Evolutionary conservation across 169 alveolate species (phyloP).

Genomic region (Theileria sp.): DNA sequence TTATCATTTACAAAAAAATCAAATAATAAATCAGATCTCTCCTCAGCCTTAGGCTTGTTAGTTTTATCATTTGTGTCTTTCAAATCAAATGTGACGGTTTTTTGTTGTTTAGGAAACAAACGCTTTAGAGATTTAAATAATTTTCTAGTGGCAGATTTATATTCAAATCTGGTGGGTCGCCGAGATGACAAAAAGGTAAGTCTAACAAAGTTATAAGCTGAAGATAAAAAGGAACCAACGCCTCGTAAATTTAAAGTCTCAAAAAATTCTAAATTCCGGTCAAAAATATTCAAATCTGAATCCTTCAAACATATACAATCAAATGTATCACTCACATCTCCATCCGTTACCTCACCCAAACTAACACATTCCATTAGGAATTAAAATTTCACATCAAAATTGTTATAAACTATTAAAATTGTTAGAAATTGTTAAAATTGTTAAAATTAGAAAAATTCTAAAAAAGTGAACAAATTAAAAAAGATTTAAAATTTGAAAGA

Average conservation of each 20-base stretch:
- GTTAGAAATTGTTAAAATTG: neutral
- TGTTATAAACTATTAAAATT: neutral
- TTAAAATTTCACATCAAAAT: neutral
- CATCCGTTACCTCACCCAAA: neutral
- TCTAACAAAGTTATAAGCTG: neutral
- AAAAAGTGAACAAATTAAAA: neutral
- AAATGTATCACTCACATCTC: neutral
- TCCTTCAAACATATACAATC: neutral
- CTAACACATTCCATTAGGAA: neutral
- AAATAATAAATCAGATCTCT: neutral
- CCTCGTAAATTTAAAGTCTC: neutral
- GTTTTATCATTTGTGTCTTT: neutral
- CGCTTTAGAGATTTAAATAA: neutral
- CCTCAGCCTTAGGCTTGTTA: neutral
- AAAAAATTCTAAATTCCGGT: neutral
- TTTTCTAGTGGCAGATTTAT: neutral
- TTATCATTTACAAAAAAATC: constrained; percentile 7
- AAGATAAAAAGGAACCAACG: neutral
- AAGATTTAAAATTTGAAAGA: no score
- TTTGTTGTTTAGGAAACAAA: neutral
- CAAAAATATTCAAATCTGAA: neutral
- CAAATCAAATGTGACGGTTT: neutral
- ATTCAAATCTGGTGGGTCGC: neutral
- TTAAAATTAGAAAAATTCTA: neutral
- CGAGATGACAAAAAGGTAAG: neutral